Evolutionary conservation across 2,329 filamentous ascomycete species (phyloP).

Genomic region (Penicillium sclerotiorum): DNA sequence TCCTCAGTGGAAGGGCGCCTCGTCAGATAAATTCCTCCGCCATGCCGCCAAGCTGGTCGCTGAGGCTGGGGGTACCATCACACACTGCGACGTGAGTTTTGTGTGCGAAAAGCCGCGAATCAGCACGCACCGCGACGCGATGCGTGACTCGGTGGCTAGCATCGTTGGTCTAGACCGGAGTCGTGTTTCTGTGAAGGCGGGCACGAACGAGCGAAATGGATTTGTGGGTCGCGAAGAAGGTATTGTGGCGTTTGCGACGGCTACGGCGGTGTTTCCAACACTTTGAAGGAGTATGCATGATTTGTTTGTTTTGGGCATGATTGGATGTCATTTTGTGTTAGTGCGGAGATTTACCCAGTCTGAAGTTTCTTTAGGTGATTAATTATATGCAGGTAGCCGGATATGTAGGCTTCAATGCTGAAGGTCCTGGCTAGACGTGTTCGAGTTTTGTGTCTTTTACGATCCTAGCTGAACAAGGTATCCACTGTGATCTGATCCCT

Average conservation of each 20-base stretch:
- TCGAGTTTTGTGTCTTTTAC: no score
- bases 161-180: constrained; percentile 7
- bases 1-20: constrained; percentile 8
- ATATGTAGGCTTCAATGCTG: no score
- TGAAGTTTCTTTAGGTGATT: no score
- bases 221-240: constrained; percentile 14
- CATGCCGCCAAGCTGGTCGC: constrained; percentile 10
- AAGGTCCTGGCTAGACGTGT: no score
- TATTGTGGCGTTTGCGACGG: constrained; percentile 12
- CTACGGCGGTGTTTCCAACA: constrained; percentile 5
- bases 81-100: constrained; percentile 12
- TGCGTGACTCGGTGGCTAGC: constrained; percentile 4
- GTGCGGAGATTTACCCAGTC: no score
- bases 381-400: no score
- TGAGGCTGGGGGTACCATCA: constrained; percentile 8
- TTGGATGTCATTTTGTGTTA: background rate
- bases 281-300: no score
- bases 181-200: constrained; percentile 11
- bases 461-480: no score
- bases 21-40: constrained; percentile 8
- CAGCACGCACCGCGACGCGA: constrained; percentile 9
- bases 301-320: background rate
- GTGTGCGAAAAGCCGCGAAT: constrained; percentile 9
- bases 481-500: constrained; percentile 3
- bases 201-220: constrained; percentile 12